Evolutionary conservation across 140 eudicot genomes (phyloP).

Genomic region (Flaveria floridana): DNA sequence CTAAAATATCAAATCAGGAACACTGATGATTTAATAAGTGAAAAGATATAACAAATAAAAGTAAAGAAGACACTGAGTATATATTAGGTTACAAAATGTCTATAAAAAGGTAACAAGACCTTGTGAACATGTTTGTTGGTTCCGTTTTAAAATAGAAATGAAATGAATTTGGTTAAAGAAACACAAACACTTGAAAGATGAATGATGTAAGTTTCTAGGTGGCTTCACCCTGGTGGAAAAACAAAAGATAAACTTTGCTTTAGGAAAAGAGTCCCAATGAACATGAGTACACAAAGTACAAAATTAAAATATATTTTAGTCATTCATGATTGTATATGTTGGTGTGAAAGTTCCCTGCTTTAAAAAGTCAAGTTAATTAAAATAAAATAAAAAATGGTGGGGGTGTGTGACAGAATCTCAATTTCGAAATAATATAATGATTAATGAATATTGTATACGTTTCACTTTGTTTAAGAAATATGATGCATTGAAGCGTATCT

Average conservation of each 20-base stretch:
- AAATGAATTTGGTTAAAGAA: neutral
- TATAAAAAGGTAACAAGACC: neutral
- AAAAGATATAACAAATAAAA: too few species aligned
- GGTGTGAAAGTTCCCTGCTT: conserved; percentile 15
- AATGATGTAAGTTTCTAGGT: conserved; percentile 16
- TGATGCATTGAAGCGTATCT: conserved; percentile 14
- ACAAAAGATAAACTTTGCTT: too few species aligned
- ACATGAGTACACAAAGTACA: conserved; percentile 20
- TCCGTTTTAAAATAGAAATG: neutral
- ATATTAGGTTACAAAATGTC: neutral
- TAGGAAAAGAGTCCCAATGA: conserved; percentile 14
- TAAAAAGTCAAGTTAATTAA: conserved; percentile 23
- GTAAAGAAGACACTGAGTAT: neutral
- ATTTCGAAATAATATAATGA: conserved; percentile 11
- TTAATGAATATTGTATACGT: neutral
- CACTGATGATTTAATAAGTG: too few species aligned
- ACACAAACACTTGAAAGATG: neutral
- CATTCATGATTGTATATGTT: conserved; percentile 16
- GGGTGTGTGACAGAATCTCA: conserved; percentile 16
- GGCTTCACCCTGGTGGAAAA: neutral
- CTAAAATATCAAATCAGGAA: neutral
- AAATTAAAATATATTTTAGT: conserved; percentile 12
- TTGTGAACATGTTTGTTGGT: conserved; percentile 4
- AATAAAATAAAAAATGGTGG: neutral
- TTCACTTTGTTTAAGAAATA: conserved; percentile 12